These are phyloP conservation scores for Achaetomiella virescens DNA, from an alignment of 495 filamentous ascomycete species.

Conservation along the genomic window DNA sequence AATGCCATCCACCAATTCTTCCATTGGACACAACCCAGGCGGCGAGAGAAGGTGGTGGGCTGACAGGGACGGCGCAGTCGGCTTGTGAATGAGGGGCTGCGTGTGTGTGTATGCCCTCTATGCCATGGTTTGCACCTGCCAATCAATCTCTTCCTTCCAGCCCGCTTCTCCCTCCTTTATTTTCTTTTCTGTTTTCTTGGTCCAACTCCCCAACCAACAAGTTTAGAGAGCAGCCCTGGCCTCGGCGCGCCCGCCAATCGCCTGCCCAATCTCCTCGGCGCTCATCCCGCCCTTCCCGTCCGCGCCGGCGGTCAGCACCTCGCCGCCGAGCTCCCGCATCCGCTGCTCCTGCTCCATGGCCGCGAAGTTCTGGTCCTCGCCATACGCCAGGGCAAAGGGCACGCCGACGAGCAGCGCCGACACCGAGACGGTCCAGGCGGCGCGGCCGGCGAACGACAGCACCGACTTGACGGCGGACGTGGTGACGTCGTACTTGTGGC, in stretches of 20 bases:
- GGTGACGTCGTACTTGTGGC: constrained; percentile 50
- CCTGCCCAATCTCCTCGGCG: neutral
- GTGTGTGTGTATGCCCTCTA: too few species aligned
- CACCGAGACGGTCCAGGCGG: constrained; percentile 80
- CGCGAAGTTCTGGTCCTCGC: constrained; percentile 89
- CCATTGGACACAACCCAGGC: too few species aligned
- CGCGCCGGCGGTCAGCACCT: constrained; percentile 34
- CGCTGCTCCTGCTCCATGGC: constrained; percentile 97
- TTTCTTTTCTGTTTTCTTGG: neutral
- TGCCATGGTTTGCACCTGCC: too few species aligned
- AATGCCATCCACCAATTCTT: too few species aligned
- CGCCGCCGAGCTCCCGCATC: constrained; percentile 70
- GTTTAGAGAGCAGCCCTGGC: constrained; percentile 12
- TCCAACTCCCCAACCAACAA: neutral
- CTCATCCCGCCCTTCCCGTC: constrained; percentile 9
- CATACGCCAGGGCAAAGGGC: constrained; percentile 84
- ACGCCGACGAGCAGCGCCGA: constrained; percentile 83
- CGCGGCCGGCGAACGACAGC: constrained; percentile 67
- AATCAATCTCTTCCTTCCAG: neutral
- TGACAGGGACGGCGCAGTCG: too few species aligned
- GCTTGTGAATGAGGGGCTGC: too few species aligned
- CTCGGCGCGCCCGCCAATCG: constrained; percentile 5
- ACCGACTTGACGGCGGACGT: constrained; percentile 52
- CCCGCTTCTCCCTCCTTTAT: neutral
- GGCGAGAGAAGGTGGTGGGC: too few species aligned